Evolutionary conservation across 371 early-diverging fungal genomes (phyloP).

Genomic region (Neoconidiobolus thromboides): DNA sequence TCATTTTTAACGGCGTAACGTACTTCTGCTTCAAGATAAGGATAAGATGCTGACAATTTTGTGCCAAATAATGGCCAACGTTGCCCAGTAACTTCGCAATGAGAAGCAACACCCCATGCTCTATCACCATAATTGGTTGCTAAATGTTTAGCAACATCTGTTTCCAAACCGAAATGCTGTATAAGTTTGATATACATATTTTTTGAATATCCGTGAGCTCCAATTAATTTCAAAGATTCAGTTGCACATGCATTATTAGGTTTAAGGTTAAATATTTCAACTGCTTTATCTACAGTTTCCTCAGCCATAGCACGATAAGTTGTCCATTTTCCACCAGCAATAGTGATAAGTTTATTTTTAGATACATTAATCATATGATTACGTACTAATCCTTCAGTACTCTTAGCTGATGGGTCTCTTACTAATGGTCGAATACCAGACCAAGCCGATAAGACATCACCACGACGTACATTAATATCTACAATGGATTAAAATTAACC

Average conservation of each 20-base stretch:
- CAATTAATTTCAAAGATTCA: constrained; percentile 59
- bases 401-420: constrained; percentile 81
- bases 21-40: constrained; percentile 91
- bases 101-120: constrained; percentile 75
- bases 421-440: constrained; percentile 97
- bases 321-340: constrained; percentile 99
- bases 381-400: constrained; percentile 86
- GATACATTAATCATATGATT: constrained; percentile 90
- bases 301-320: constrained; percentile 98
- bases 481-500: neutral
- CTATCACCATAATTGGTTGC: constrained; percentile 87
- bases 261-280: constrained; percentile 30
- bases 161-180: constrained; percentile 83
- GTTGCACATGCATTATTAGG: constrained; percentile 47
- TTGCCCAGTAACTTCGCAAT: constrained; percentile 46
- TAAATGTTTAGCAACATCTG: constrained; percentile 84
- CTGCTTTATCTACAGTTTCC: constrained; percentile 86
- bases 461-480: constrained; percentile 81
- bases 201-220: constrained; percentile 68
- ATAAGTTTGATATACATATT: constrained; percentile 82
- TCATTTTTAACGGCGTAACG: constrained; percentile 85
- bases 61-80: constrained; percentile 68
- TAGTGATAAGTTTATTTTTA: constrained; percentile 70
- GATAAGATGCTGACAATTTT: constrained; percentile 66
- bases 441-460: constrained; percentile 96